A percentile compares a stretch with the other conserved stretches of the same genome.
phyloP scores from a whole-genome alignment of 2,329 filamentous ascomycete genomes.

The Chrysoporthe deuterocubensis region DNA sequence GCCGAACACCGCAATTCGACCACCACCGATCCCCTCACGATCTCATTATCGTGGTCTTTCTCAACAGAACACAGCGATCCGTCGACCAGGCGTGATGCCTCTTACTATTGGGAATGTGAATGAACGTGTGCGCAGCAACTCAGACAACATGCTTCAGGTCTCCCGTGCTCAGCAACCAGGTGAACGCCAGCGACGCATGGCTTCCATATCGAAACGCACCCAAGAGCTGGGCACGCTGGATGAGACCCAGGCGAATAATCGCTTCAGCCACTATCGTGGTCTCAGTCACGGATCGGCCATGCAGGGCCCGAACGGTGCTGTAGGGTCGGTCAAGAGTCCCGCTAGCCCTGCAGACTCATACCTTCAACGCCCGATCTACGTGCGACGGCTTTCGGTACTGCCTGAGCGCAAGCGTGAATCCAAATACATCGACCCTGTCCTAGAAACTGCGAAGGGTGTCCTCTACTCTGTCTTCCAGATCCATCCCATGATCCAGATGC shows the following conservation, averaged over 20 bases:
- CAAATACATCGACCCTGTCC: conserved; percentile 61
- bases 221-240: conserved; percentile 66
- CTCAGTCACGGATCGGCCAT: conserved; percentile 72
- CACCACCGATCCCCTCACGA: conserved; percentile 77
- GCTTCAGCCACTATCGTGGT: conserved; percentile 69
- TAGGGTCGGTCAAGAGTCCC: conserved; percentile 54
- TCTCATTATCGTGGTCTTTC: conserved; percentile 81
- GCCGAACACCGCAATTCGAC: conserved; percentile 61
- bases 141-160: conserved; percentile 60
- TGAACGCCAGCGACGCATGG: conserved; percentile 66
- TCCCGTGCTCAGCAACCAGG: conserved; percentile 47
- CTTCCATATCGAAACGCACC: conserved; percentile 62
- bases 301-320: conserved; percentile 51
- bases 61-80: conserved; percentile 66
- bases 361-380: conserved; percentile 64
- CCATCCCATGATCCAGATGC: conserved; percentile 68
- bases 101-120: conserved; percentile 70
- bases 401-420: conserved; percentile 68
- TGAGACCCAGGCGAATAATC: conserved; percentile 64
- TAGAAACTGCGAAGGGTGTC: conserved; percentile 69
- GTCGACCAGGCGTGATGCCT: conserved; percentile 74
- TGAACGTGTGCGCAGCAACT: conserved; percentile 69
- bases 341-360: conserved; percentile 62
- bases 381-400: conserved; percentile 65
- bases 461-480: conserved; percentile 71